Evolutionary conservation across 768 basidiomycete genomes (phyloP).

Genomic region (Serpula lacrymans): DNA sequence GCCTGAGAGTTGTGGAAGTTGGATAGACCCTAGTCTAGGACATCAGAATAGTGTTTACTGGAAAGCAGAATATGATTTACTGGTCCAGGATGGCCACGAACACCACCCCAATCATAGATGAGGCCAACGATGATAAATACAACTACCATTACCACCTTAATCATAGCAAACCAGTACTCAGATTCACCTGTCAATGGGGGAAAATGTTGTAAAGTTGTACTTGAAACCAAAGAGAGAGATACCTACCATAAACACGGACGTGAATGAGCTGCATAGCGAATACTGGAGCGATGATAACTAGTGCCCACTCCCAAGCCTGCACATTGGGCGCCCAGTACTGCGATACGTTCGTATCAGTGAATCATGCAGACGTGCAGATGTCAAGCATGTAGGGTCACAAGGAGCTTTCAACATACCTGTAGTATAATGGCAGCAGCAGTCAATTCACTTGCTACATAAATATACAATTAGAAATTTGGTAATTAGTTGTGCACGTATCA

Average conservation of each 20-base stretch:
- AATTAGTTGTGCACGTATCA: constrained; percentile 5
- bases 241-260: constrained; percentile 52
- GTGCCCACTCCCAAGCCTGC: constrained; percentile 53
- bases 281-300: constrained; percentile 51
- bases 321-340: constrained; percentile 46
- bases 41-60: neutral
- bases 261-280: constrained; percentile 54
- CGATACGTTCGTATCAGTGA: neutral
- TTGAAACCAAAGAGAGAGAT: constrained; percentile 1
- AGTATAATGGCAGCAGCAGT: constrained; percentile 55
- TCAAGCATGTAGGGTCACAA: no score
- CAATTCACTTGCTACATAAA: constrained; percentile 48
- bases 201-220: neutral
- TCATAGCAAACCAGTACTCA: constrained; percentile 60
- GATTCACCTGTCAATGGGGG: constrained; percentile 43
- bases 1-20: constrained; percentile 50
- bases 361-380: neutral
- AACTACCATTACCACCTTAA: constrained; percentile 61
- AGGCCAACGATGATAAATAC: constrained; percentile 62
- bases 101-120: constrained; percentile 59
- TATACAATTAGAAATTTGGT: constrained; percentile 13
- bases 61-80: constrained; percentile 27
- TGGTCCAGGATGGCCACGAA: constrained; percentile 56
- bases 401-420: constrained; percentile 25
- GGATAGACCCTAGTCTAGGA: constrained; percentile 39